phyloP scores from a whole-genome alignment of 2,329 filamentous ascomycete species.

The Eutypa lata region DNA sequence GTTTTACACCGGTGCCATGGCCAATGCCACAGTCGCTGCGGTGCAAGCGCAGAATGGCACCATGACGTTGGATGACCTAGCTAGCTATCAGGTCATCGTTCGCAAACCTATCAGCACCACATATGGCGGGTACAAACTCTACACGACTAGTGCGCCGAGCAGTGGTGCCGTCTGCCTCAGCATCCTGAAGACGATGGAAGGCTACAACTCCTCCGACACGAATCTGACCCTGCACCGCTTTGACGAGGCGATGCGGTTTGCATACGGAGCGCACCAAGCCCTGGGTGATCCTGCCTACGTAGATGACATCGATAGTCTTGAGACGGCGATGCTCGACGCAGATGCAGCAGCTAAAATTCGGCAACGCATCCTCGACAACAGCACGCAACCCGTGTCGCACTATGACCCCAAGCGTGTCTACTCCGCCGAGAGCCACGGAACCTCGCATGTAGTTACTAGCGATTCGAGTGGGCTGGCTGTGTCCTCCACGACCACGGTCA shows the following conservation, averaged over 20 bases:
- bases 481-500: conserved; percentile 82
- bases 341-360: conserved; percentile 58
- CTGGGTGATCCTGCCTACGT: conserved; percentile 83
- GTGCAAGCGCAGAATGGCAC: conserved; percentile 72
- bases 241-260: conserved; percentile 86
- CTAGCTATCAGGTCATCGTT: conserved; percentile 65
- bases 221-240: conserved; percentile 78
- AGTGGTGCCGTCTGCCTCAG: conserved; percentile 74
- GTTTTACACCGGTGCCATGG: conserved; percentile 72
- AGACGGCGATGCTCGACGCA: conserved; percentile 64
- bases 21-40: conserved; percentile 68
- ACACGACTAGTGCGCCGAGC: conserved; percentile 68
- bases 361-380: conserved; percentile 65
- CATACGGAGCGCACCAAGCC: conserved; percentile 73
- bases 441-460: conserved; percentile 68
- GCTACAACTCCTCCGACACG: conserved; percentile 57
- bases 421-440: conserved; percentile 67
- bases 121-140: conserved; percentile 70
- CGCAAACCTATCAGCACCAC: conserved; percentile 60
- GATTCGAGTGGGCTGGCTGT: conserved; percentile 74
- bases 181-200: conserved; percentile 79
- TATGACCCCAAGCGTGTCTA: conserved; percentile 71
- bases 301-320: conserved; percentile 56
- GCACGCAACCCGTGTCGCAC: conserved; percentile 66
- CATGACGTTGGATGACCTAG: conserved; percentile 48